A percentile compares a stretch with the other conserved stretches of the same genome.
Evolutionary conservation across 176 grass and related monocot genomes (phyloP).

Genomic region (Bolboschoenus planiculmis): DNA sequence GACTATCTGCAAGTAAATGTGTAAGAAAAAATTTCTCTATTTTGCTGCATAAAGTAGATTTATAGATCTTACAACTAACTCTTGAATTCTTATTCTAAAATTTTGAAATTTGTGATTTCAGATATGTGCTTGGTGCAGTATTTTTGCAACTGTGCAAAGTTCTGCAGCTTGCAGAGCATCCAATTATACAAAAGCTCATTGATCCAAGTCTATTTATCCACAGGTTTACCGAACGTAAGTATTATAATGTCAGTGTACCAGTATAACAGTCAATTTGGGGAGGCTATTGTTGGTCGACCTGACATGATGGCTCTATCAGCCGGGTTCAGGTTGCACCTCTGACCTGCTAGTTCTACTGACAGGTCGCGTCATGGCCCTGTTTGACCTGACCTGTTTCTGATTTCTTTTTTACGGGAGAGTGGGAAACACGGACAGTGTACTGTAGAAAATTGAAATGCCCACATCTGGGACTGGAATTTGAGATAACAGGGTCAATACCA

Average conservation of each 20-base stretch:
- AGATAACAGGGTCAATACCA: background rate
- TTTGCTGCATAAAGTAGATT: slow-evolving; percentile 4
- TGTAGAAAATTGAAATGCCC: background rate
- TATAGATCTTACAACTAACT: background rate
- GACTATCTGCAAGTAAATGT: slow-evolving; percentile 83
- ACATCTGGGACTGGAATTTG: background rate
- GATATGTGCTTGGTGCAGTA: slow-evolving; percentile 83
- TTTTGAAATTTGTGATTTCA: slow-evolving; percentile 41
- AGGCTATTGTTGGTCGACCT: background rate
- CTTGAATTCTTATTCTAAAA: slow-evolving; percentile 8
- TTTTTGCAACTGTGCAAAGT: slow-evolving; percentile 91
- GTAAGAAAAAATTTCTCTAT: slow-evolving; percentile 40
- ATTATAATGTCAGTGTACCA: background rate
- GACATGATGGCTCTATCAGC: background rate
- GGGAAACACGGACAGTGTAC: background rate
- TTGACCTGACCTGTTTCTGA: background rate
- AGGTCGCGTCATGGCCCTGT: background rate
- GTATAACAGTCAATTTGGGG: background rate
- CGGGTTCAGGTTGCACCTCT: background rate
- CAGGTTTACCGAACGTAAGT: slow-evolving; percentile 89
- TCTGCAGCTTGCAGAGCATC: slow-evolving; percentile 57
- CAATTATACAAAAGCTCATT: slow-evolving; percentile 72
- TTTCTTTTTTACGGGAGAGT: background rate
- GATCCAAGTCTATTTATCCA: slow-evolving; percentile 98
- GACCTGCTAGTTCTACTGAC: background rate